These are phyloP conservation scores for Fagus sylvatica DNA, from an alignment of 306 rosid species.

Conservation along the genomic window DNA sequence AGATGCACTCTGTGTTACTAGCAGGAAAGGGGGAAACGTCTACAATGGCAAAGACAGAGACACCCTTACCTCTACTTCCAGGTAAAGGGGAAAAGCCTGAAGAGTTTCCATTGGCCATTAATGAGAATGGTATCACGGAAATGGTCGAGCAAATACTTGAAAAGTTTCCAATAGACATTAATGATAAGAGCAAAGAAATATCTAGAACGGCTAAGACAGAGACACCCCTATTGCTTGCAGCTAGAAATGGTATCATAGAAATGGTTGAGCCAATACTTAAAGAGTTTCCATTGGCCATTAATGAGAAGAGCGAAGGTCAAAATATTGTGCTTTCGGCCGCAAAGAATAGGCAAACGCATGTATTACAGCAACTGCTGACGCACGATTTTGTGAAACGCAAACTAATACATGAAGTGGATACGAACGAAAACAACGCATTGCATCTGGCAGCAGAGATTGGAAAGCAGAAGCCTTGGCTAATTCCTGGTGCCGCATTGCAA, in stretches of 20 bases:
- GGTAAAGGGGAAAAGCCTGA: too few relatives aligned
- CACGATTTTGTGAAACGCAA: conserved; percentile 22
- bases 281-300: conserved; percentile 49
- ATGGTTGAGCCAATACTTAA: conserved; percentile 45
- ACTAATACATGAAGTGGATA: conserved; percentile 43
- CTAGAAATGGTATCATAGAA: conserved; percentile 59
- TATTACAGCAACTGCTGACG: conserved; percentile 33
- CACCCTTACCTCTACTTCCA: too few relatives aligned
- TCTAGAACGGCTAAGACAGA: conserved; percentile 3
- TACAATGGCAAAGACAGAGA: too few relatives aligned
- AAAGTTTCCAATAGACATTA: too few relatives aligned
- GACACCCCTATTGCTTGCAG: conserved; percentile 53
- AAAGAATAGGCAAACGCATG: conserved; percentile 57
- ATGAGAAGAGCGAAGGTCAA: conserved; percentile 38
- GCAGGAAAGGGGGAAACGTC: neutral
- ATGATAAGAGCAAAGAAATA: too few relatives aligned
- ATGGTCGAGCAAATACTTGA: too few relatives aligned
- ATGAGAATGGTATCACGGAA: too few relatives aligned
- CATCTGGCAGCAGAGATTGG: conserved; percentile 60
- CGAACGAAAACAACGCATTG: conserved; percentile 52
- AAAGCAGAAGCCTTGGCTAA: conserved; percentile 45
- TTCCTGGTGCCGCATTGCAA: conserved; percentile 58
- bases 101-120: too few relatives aligned
- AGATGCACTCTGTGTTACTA: neutral
- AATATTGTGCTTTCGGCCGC: conserved; percentile 55